Evolutionary conservation across 371 early-diverging fungal genomes (phyloP), one percentile per base, ranked within the genome.

Genomic region (Apophysomyces variabilis): DNA sequence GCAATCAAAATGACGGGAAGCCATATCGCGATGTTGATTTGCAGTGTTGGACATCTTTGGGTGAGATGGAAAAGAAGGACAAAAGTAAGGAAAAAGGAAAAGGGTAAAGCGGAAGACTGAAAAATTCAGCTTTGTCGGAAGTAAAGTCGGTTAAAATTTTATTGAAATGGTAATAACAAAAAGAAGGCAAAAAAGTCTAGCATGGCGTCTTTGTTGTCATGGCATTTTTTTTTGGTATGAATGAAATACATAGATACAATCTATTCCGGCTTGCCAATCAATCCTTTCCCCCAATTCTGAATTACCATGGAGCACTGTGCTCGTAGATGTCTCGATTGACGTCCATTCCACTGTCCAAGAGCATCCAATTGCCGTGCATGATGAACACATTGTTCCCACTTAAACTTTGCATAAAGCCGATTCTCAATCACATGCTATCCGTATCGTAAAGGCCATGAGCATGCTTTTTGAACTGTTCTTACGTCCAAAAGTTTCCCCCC

Each of bases 331-430:
- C 70, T 65, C 8, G 79, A 72, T 56, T 72, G 71, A 5, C 59
- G 16, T 3, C 66, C 66, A 13, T 76, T 69, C 84, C 84, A 83
- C 16, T 80, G 58, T 0, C 74, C 75, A 37, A 80, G 65, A 4
- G 84, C 69, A 54, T 79, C 79, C 35, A 83, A 61, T 57, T 83
- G 78, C 62, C 84, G 66, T 39, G 78, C 79, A 47, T 76, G 76
- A 62, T 79, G 78, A 1, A 83, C 79, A 47, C 84, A 83, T 59
- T 79, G 73, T 57, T 83, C 84, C 76, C 79, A 77, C 50, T 73
- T 72, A 56, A 79, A 83, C 57, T 83, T 80, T 18, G 77, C 74
- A 60, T 79, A 78, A 35, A 83, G 60, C 46, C 78, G 75, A 37
- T 77, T 80, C 44, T 80, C 81, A 38, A 83, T 75, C 16, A 80